A percentile compares a stretch with the other conserved stretches of the same genome.
These are phyloP conservation scores for Fusarium sp. DNA, from an alignment of 2,329 filamentous ascomycete species.

Conservation along the genomic window DNA sequence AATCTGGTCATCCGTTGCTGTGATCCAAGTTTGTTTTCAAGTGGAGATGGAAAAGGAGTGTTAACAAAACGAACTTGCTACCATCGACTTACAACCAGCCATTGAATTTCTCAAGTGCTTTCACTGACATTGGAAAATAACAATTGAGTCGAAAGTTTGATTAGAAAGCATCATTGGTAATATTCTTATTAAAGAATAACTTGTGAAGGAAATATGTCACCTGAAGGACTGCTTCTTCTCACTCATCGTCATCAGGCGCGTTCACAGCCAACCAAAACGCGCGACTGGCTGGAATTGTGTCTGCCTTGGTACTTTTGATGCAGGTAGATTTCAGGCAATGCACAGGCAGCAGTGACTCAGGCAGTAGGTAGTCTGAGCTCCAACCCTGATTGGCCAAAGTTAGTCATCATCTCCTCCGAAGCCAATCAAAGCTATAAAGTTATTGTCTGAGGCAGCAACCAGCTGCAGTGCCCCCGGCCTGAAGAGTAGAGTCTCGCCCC, in stretches of 20 bases:
- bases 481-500: slow-evolving; percentile 36
- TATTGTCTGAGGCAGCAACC: slow-evolving; percentile 54
- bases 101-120: not conserved
- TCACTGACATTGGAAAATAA: not conserved
- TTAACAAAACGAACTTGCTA: not conserved
- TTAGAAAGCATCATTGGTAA: slow-evolving; percentile 2
- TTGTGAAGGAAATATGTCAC: not conserved
- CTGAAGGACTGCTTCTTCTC: not conserved
- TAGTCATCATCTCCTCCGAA: slow-evolving; percentile 40
- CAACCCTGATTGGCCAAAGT: slow-evolving; percentile 47
- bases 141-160: not conserved
- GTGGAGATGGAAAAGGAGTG: slow-evolving; percentile 1
- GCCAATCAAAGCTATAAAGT: slow-evolving; percentile 49
- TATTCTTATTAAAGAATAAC: not conserved
- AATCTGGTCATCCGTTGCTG: not conserved
- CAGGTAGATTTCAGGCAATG: slow-evolving; percentile 45
- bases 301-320: slow-evolving; percentile 47
- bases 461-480: slow-evolving; percentile 33
- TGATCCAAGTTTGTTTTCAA: not conserved
- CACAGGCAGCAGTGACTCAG: slow-evolving; percentile 49
- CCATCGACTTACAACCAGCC: not conserved
- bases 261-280: slow-evolving; percentile 34
- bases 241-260: not conserved
- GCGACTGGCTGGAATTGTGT: slow-evolving; percentile 27
- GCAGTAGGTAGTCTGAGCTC: slow-evolving; percentile 33